phyloP scores from a whole-genome alignment of 1,284 basidiomycete species.

The Marasmius fiardii region DNA sequence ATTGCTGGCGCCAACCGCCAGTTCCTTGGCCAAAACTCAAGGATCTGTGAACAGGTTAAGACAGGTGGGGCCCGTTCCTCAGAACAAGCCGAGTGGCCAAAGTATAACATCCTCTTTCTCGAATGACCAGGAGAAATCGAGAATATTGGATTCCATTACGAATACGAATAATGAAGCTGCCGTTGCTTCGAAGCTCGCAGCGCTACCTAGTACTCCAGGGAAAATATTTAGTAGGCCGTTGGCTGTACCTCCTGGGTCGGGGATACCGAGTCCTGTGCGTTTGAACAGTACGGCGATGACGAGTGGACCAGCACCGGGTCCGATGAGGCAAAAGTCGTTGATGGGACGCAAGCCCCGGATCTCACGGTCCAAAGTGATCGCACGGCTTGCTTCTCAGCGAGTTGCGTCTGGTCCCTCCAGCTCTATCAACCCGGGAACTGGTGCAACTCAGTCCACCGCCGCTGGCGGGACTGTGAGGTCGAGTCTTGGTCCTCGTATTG shows the following conservation, averaged over 20 bases:
- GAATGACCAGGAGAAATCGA: not conserved
- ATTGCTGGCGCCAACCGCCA: conserved; percentile 69
- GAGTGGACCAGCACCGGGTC: not conserved
- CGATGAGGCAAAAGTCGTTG: conserved; percentile 36
- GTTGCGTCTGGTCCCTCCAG: conserved; percentile 29
- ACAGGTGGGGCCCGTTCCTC: not conserved
- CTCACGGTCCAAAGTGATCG: conserved; percentile 75
- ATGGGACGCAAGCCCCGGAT: conserved; percentile 65
- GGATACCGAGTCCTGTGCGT: conserved; percentile 33
- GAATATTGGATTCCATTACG: conserved; percentile 29
- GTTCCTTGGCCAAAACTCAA: conserved; percentile 63
- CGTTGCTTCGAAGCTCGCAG: conserved; percentile 10
- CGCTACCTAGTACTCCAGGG: conserved; percentile 22
- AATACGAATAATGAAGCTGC: conserved; percentile 26
- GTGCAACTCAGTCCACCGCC: no score
- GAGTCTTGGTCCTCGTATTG: conserved; percentile 11
- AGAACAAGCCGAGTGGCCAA: not conserved
- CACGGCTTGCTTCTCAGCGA: conserved; percentile 69
- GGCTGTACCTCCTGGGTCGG: conserved; percentile 32
- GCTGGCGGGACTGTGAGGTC: conserved; percentile 16
- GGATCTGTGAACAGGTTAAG: conserved; percentile 15
- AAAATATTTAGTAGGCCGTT: conserved; percentile 57
- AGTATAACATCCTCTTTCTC: not conserved
- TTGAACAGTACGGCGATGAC: conserved; percentile 17
- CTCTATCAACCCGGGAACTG: not conserved